phyloP scores from a whole-genome alignment of 2,329 filamentous ascomycete species.

The Alternaria alternata region DNA sequence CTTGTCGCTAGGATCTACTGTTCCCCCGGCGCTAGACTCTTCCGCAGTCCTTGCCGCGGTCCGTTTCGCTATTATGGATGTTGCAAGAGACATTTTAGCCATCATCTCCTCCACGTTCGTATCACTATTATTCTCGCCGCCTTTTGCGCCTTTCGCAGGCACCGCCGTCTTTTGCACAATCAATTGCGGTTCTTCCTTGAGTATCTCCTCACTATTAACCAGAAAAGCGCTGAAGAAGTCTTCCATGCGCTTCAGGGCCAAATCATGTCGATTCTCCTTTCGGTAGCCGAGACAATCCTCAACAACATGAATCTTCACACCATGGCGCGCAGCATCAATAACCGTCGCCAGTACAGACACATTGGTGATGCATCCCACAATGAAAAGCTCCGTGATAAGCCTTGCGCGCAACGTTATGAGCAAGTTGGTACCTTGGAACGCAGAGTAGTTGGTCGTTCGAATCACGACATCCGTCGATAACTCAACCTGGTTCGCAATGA shows the following conservation, averaged over 20 bases:
- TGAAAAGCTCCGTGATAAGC: constrained; percentile 86
- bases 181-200: constrained; percentile 47
- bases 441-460: constrained; percentile 85
- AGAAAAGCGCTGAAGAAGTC: constrained; percentile 78
- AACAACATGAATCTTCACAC: constrained; percentile 84
- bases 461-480: constrained; percentile 61
- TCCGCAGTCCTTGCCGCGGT: constrained; percentile 24
- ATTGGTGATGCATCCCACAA: constrained; percentile 88
- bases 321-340: constrained; percentile 86
- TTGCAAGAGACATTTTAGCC: constrained; percentile 33
- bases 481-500: constrained; percentile 60
- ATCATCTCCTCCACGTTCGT: constrained; percentile 36
- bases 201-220: constrained; percentile 67
- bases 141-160: constrained; percentile 15
- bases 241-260: constrained; percentile 74
- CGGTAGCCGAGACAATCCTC: constrained; percentile 90
- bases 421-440: constrained; percentile 77
- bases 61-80: constrained; percentile 11
- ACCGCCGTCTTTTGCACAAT: constrained; percentile 14
- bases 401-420: constrained; percentile 81
- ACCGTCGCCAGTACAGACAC: constrained; percentile 91
- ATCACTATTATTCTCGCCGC: constrained; percentile 19
- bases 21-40: not conserved
- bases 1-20: constrained; percentile 33
- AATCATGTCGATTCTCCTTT: constrained; percentile 71